Percentiles rank a stretch among this genome's conserved stretches.
phyloP scores from a whole-genome alignment of 495 filamentous ascomycete genomes.

The Neurospora sp. region DNA sequence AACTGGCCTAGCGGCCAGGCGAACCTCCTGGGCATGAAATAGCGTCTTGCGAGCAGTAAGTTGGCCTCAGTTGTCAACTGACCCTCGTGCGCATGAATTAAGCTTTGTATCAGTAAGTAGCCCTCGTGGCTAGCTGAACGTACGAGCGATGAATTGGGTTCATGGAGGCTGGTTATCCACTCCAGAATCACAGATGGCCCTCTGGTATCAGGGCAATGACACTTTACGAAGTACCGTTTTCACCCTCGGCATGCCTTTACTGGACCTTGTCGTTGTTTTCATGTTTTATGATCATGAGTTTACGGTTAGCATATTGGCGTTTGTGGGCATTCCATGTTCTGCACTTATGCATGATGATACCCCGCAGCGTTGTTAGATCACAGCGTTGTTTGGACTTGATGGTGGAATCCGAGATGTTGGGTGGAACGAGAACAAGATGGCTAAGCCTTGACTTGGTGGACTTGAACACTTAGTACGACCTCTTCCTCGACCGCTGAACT shows the following conservation, averaged over 20 bases:
- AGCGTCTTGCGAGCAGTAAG: background rate
- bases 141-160: background rate
- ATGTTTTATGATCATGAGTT: background rate
- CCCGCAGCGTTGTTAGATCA: background rate
- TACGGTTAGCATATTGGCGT: background rate
- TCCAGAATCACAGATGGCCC: background rate
- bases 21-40: background rate
- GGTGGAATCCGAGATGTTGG: background rate
- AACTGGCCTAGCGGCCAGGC: background rate
- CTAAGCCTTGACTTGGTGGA: background rate
- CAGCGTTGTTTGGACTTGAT: background rate
- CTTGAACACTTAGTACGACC: background rate
- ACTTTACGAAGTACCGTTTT: background rate
- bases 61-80: background rate
- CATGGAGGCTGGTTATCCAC: background rate
- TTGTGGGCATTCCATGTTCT: background rate
- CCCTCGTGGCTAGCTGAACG: background rate
- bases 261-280: background rate
- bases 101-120: background rate
- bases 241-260: background rate
- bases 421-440: background rate
- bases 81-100: background rate
- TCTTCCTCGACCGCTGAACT: background rate
- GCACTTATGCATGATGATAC: background rate
- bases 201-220: background rate